phyloP scores from a whole-genome alignment of 1,284 basidiomycete genomes.

The Irpex lacteus region DNA sequence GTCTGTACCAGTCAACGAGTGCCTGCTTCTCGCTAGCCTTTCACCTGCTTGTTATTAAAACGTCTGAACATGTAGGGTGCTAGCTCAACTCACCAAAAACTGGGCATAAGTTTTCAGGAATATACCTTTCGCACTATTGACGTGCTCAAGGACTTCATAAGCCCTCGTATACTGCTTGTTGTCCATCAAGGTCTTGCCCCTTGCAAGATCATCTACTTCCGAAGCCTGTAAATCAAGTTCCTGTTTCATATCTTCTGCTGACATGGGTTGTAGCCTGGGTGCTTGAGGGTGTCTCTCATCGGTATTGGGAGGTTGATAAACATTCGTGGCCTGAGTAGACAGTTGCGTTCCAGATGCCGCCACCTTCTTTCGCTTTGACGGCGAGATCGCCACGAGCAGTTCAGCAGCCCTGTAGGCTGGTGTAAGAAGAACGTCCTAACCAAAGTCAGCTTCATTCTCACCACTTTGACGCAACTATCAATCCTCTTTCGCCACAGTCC shows the following conservation, averaged over 20 bases:
- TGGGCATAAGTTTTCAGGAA: slow-evolving; percentile 83
- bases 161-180: slow-evolving; percentile 81
- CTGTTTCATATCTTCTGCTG: slow-evolving; percentile 21
- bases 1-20: slow-evolving; percentile 68
- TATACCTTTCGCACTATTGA: slow-evolving; percentile 66
- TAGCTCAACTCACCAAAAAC: slow-evolving; percentile 68
- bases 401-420: slow-evolving; percentile 62
- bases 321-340: slow-evolving; percentile 17
- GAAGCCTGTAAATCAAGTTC: slow-evolving; percentile 53
- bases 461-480: slow-evolving; percentile 67
- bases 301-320: background rate
- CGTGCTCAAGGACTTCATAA: slow-evolving; percentile 59
- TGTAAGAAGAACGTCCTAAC: slow-evolving; percentile 10
- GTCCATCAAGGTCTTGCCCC: slow-evolving; percentile 77
- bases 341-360: slow-evolving; percentile 25
- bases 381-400: slow-evolving; percentile 60
- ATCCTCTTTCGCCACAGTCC: slow-evolving; percentile 38
- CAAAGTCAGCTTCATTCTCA: slow-evolving; percentile 29
- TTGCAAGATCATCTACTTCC: slow-evolving; percentile 64
- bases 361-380: slow-evolving; percentile 27
- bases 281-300: slow-evolving; percentile 24
- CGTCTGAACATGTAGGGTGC: slow-evolving; percentile 8
- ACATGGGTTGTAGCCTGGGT: slow-evolving; percentile 19
- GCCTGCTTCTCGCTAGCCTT: slow-evolving; percentile 69
- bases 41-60: slow-evolving; percentile 14